These are phyloP conservation scores for Quercus bicolor DNA, from an alignment of 306 rosid species.

Conservation along the genomic window DNA sequence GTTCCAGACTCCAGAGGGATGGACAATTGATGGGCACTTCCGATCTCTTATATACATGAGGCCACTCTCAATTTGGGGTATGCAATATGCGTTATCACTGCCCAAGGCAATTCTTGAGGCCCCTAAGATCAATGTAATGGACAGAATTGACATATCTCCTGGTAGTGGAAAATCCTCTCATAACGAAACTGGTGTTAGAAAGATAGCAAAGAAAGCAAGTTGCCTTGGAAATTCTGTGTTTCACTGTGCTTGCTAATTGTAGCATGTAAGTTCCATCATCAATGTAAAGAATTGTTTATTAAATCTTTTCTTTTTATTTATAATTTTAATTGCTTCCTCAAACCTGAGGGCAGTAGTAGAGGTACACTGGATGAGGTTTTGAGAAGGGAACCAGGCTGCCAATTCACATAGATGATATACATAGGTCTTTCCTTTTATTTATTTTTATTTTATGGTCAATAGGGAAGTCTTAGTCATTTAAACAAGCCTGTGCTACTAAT, in stretches of 20 bases:
- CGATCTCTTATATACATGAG: slow-evolving; percentile 93
- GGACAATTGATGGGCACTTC: slow-evolving; percentile 86
- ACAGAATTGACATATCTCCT: slow-evolving; percentile 81
- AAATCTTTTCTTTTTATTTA: neutral
- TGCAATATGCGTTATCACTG: slow-evolving; percentile 76
- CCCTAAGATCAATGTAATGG: slow-evolving; percentile 84
- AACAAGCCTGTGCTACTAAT: neutral
- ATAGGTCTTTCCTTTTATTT: slow-evolving; percentile 4
- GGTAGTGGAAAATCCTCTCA: slow-evolving; percentile 42
- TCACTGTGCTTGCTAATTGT: slow-evolving; percentile 73
- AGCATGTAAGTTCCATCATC: slow-evolving; percentile 17
- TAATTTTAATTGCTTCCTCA: slow-evolving; percentile 8
- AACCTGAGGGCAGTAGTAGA: slow-evolving; percentile 17
- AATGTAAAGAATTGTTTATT: slow-evolving; percentile 35
- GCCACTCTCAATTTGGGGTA: slow-evolving; percentile 91
- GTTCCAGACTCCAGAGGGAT: slow-evolving; percentile 97
- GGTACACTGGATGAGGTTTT: slow-evolving; percentile 4
- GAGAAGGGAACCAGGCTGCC: neutral
- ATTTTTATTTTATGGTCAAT: neutral
- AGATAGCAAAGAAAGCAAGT: slow-evolving; percentile 59
- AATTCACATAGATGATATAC: neutral
- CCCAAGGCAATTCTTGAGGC: slow-evolving; percentile 94
- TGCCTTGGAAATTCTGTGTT: slow-evolving; percentile 78
- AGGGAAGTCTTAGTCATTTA: neutral
- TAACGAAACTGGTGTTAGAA: slow-evolving; percentile 67